These are phyloP conservation scores for Microbotryomycetes sp. DNA, from an alignment of 1,284 basidiomycete species.

Conservation along the genomic window DNA sequence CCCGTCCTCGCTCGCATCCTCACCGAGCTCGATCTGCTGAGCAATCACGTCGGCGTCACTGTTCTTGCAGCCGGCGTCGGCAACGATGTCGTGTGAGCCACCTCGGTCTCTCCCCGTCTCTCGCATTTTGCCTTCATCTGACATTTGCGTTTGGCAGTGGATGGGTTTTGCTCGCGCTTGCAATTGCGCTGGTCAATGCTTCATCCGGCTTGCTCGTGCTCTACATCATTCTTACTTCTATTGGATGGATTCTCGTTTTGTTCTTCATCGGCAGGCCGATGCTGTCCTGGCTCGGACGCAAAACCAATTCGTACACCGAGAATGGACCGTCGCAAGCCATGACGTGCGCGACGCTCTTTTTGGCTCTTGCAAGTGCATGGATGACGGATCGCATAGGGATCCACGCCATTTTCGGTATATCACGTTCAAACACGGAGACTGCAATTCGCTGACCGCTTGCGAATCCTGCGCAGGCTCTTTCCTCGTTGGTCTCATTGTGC, in stretches of 20 bases:
- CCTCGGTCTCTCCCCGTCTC: background rate
- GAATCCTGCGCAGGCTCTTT: constrained; percentile 44
- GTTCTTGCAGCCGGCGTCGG: constrained; percentile 89
- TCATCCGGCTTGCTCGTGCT: constrained; percentile 59
- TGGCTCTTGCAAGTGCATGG: constrained; percentile 71
- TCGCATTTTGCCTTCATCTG: background rate
- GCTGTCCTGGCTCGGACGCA: constrained; percentile 50
- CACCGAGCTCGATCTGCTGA: constrained; percentile 62
- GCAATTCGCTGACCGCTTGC: background rate
- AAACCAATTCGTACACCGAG: constrained; percentile 65
- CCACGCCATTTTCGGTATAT: constrained; percentile 43
- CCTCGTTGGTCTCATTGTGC: constrained; percentile 78
- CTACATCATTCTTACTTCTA: constrained; percentile 69
- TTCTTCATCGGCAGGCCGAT: constrained; percentile 59
- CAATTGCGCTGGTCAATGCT: constrained; percentile 83
- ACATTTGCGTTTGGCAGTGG: constrained; percentile 40
- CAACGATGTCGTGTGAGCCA: constrained; percentile 58
- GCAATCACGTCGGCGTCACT: constrained; percentile 87
- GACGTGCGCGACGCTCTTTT: constrained; percentile 67
- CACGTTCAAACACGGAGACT: too few species aligned
- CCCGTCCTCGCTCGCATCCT: constrained; percentile 82
- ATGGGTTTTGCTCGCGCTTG: constrained; percentile 62
- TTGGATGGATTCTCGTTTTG: constrained; percentile 74
- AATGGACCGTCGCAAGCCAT: constrained; percentile 63
- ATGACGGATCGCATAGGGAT: constrained; percentile 81